These are phyloP conservation scores for Hordeum marinum DNA, from an alignment of 176 grass and related monocot species.

Conservation along the genomic window DNA sequence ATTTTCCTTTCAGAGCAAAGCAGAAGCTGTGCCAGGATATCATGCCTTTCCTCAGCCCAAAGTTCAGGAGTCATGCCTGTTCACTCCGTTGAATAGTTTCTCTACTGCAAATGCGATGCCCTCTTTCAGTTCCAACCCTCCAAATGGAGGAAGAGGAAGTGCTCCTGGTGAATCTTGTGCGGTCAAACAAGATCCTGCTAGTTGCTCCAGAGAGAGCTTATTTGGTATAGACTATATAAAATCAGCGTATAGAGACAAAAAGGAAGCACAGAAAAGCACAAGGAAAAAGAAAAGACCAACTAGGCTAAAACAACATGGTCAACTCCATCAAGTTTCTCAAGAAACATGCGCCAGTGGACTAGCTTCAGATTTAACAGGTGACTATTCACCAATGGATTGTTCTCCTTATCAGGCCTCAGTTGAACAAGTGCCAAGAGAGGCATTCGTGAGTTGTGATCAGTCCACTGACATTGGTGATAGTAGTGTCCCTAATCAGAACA, in stretches of 20 bases:
- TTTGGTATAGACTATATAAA: constrained; percentile 51
- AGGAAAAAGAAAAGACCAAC: constrained; percentile 52
- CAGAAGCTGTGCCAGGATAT: constrained; percentile 13
- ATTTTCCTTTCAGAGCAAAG: constrained; percentile 38
- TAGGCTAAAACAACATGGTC: constrained; percentile 42
- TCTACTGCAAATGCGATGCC: constrained; percentile 26
- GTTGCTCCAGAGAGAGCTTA: constrained; percentile 49
- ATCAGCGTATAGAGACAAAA: constrained; percentile 54
- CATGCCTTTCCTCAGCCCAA: constrained; percentile 22
- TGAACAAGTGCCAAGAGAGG: constrained; percentile 46
- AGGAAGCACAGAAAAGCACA: constrained; percentile 41
- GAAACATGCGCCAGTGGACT: constrained; percentile 27
- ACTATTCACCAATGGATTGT: constrained; percentile 90
- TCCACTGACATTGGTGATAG: constrained; percentile 1
- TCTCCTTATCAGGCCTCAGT: constrained; percentile 51
- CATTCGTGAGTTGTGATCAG: constrained; percentile 30
- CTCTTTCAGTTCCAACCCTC: constrained; percentile 35
- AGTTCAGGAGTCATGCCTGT: background rate
- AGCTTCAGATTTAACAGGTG: constrained; percentile 36
- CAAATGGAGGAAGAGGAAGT: constrained; percentile 4
- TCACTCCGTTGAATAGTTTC: constrained; percentile 25
- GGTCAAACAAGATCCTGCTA: constrained; percentile 30
- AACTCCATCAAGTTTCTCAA: constrained; percentile 30
- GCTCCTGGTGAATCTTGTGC: constrained; percentile 22
- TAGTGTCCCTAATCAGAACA: constrained; percentile 29